Conservation (phyloP, 2,329 filamentous ascomycete species). For the Aspergillus bombycis region DNA sequence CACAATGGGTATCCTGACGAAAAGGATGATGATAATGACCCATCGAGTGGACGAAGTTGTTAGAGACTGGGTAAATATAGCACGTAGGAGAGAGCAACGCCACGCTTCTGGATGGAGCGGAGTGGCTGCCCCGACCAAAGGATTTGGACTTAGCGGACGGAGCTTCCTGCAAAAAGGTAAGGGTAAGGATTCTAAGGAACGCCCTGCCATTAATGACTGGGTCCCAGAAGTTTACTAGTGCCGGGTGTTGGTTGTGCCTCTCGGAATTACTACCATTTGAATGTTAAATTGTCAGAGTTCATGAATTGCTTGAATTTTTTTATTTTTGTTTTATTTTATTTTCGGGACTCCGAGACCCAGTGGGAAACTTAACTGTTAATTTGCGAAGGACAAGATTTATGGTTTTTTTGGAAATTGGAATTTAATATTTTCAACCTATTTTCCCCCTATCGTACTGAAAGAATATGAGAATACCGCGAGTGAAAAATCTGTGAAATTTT, state of each 20-base stretch:
- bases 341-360: neutral
- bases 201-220: conserved; percentile 10
- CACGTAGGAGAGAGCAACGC: neutral
- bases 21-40: conserved; percentile 6
- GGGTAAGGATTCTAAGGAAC: conserved; percentile 1
- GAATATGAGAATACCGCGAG: neutral
- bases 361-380: neutral
- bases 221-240: conserved; percentile 8
- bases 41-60: neutral
- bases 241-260: conserved; percentile 12
- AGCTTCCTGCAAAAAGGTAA: neutral
- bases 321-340: neutral
- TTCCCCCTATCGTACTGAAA: neutral
- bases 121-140: neutral
- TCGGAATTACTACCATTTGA: conserved; percentile 13
- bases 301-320: conserved; percentile 4
- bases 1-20: neutral
- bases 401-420: neutral
- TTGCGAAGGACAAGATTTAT: neutral
- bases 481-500: neutral
- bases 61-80: conserved; percentile 2
- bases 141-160: neutral
- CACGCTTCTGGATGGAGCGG: neutral
- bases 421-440: neutral
- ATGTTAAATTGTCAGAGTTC: conserved; percentile 10